These are phyloP conservation scores for Camellia oleifera DNA, from an alignment of 179 eudicot genomes.

Conservation along the genomic window DNA sequence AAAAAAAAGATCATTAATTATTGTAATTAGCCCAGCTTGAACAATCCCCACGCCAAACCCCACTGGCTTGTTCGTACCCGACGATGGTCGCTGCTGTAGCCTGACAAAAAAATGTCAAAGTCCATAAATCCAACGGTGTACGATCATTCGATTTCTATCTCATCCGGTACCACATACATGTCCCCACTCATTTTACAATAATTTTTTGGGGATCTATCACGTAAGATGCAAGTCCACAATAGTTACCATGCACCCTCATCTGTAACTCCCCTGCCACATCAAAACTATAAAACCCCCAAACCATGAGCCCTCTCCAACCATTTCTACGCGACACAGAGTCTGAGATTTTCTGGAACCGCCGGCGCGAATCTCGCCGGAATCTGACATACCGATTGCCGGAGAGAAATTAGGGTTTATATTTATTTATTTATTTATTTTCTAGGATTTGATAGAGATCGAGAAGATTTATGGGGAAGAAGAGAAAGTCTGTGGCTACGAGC, in stretches of 20 bases:
- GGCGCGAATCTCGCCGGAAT: conserved; percentile 6
- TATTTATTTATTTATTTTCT: neutral
- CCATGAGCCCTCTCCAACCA: neutral
- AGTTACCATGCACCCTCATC: conserved; percentile 3
- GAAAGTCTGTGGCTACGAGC: conserved; percentile 60
- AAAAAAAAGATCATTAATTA: too few species aligned
- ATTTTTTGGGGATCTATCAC: neutral
- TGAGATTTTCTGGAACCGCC: conserved; percentile 1
- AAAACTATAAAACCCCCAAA: conserved; percentile 1
- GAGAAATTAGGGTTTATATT: too few species aligned
- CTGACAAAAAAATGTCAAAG: too few species aligned
- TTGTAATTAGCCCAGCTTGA: too few species aligned
- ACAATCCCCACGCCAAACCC: too few species aligned
- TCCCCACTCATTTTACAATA: too few species aligned
- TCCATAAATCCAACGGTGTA: too few species aligned
- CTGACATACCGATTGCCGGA: conserved; percentile 8
- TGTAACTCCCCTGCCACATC: neutral
- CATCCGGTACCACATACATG: too few species aligned
- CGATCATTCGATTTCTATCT: too few species aligned
- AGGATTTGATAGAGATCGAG: conserved; percentile 12
- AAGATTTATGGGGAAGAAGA: conserved; percentile 59
- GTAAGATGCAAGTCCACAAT: neutral
- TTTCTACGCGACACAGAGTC: neutral
- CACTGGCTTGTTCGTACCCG: too few species aligned
- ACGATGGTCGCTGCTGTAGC: too few species aligned